phyloP scores from a whole-genome alignment of 345 rosid genomes.

The Cardamine resedifolia region DNA sequence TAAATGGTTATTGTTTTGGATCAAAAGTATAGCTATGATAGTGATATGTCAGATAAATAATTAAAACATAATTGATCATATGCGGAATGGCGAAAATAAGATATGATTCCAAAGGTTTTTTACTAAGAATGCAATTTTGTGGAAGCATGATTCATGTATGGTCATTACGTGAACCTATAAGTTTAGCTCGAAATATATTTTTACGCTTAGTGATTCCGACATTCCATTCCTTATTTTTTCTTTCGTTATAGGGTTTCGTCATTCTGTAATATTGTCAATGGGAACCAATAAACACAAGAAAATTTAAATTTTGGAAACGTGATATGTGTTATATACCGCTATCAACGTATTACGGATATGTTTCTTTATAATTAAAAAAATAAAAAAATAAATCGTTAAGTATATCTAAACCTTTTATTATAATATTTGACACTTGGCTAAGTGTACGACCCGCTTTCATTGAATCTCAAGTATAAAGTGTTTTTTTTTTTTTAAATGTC shows the following conservation, averaged over 20 bases:
- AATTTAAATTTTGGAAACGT: background rate
- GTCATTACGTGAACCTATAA: background rate
- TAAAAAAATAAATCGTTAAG: background rate
- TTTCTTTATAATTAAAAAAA: background rate
- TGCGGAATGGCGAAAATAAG: background rate
- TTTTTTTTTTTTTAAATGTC: background rate
- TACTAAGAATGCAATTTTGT: background rate
- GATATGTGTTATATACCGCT: background rate
- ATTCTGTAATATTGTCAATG: background rate
- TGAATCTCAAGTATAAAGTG: background rate
- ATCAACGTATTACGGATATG: background rate
- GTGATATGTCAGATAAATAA: background rate
- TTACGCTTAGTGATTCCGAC: background rate
- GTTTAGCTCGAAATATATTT: background rate
- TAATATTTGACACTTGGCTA: conserved; percentile 3
- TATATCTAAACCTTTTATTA: background rate
- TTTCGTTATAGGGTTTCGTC: background rate
- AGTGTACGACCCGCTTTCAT: background rate
- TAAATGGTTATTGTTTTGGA: background rate
- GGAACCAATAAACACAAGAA: background rate
- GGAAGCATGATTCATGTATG: background rate
- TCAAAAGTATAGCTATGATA: background rate
- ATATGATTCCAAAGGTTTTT: background rate
- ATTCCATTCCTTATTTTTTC: background rate
- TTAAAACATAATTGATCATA: background rate